Evolutionary conservation across 1,139 yeast species (phyloP).

Genomic region (Suhomyces panamericanus): DNA sequence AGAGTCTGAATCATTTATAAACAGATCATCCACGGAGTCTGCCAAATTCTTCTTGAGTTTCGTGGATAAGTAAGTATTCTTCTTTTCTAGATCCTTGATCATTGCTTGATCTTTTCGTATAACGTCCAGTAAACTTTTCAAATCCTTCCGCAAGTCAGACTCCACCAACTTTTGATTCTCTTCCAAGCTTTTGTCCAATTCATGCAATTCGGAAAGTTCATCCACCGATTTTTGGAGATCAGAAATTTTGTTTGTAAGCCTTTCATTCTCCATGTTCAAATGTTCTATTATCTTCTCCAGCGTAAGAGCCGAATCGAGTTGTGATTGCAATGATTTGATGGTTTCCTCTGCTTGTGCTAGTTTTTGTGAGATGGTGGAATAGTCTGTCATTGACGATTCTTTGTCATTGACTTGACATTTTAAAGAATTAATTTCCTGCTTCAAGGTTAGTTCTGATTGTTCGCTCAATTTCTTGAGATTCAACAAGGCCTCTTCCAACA

Average conservation of each 20-base stretch:
- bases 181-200: slow-evolving; percentile 64
- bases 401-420: slow-evolving; percentile 20
- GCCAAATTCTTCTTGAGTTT: slow-evolving; percentile 9
- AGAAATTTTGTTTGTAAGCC: slow-evolving; percentile 39
- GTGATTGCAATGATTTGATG: slow-evolving; percentile 46
- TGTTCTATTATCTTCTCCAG: slow-evolving; percentile 54
- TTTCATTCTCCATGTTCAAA: slow-evolving; percentile 55
- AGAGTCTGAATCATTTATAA: neutral
- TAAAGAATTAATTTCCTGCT: slow-evolving; percentile 26
- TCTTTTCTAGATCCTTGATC: slow-evolving; percentile 32
- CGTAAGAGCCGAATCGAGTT: slow-evolving; percentile 43
- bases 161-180: slow-evolving; percentile 56
- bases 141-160: slow-evolving; percentile 48
- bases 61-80: slow-evolving; percentile 30
- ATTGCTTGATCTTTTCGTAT: slow-evolving; percentile 27
- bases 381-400: slow-evolving; percentile 16
- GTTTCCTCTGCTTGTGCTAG: slow-evolving; percentile 40
- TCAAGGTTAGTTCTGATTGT: slow-evolving; percentile 25
- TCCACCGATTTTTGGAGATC: slow-evolving; percentile 43
- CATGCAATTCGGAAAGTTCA: slow-evolving; percentile 62
- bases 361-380: slow-evolving; percentile 26
- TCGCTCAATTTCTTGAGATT: slow-evolving; percentile 39
- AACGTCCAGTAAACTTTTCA: slow-evolving; percentile 34
- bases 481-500: slow-evolving; percentile 40
- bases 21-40: neutral